Evolutionary conservation across 129 eudicot genomes (phyloP).

Genomic region (Pseudognaphalium luteoalbum): DNA sequence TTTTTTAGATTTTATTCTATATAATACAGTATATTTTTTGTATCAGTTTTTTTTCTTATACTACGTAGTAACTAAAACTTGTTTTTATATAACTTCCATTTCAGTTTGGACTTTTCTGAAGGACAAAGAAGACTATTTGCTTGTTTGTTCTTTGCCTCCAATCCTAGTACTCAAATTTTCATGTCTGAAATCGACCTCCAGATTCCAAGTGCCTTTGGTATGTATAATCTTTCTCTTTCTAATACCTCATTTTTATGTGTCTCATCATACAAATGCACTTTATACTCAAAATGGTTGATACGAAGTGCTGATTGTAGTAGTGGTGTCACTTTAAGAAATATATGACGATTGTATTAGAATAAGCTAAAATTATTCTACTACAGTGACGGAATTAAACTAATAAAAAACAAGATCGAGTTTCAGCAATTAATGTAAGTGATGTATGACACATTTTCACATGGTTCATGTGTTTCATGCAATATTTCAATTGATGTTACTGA

Average conservation of each 20-base stretch:
- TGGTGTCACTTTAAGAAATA: not conserved
- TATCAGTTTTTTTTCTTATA: not conserved
- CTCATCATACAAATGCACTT: not conserved
- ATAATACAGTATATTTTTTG: not conserved
- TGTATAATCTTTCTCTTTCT: slow-evolving; percentile 1
- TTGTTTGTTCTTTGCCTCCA: slow-evolving; percentile 32
- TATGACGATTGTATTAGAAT: not conserved
- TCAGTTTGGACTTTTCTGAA: slow-evolving; percentile 26
- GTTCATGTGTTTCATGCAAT: not conserved
- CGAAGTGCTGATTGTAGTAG: not conserved
- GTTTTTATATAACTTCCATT: slow-evolving; percentile 12
- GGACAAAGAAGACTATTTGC: slow-evolving; percentile 26
- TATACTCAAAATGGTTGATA: not conserved
- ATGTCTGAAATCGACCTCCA: slow-evolving; percentile 46
- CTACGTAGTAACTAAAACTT: slow-evolving; percentile 2
- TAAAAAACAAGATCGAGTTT: not conserved
- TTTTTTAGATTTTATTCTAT: not conserved
- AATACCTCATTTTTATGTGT: not conserved
- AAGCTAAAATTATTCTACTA: not conserved
- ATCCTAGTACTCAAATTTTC: slow-evolving; percentile 36
- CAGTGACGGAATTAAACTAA: not conserved
- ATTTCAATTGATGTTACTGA: not conserved
- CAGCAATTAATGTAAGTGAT: too few species aligned
- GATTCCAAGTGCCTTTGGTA: slow-evolving; percentile 45
- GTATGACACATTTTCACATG: not conserved